A percentile compares a stretch with the other conserved stretches of the same genome.
Conservation (phyloP, 805 yeast genomes). For the Starmerella lactis-condensi region DNA sequence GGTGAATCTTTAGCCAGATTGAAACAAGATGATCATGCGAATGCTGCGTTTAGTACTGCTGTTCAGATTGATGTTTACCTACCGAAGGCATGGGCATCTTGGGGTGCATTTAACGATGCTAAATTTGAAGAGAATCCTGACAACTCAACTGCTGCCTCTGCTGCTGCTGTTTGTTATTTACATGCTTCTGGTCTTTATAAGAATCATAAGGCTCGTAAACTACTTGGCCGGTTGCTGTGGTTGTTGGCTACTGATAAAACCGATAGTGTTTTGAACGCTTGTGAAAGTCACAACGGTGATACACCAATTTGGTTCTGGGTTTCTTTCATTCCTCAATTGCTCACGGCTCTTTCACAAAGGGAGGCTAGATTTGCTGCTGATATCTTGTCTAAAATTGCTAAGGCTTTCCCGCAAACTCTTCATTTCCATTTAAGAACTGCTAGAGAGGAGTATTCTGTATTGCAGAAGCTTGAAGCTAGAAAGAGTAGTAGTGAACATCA, state of each 20-base stretch:
- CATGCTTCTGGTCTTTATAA: conserved; percentile 96
- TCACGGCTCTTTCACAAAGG: conserved; percentile 73
- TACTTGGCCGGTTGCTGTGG: conserved; percentile 84
- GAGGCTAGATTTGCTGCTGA: conserved; percentile 82
- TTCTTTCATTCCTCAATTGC: conserved; percentile 82
- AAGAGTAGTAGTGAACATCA: neutral
- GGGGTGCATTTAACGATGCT: conserved; percentile 92
- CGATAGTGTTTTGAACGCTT: conserved; percentile 68
- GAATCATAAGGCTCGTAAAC: conserved; percentile 72
- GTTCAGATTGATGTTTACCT: conserved; percentile 85
- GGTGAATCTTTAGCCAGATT: conserved; percentile 94
- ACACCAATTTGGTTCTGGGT: conserved; percentile 99
- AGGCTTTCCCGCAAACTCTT: conserved; percentile 90
- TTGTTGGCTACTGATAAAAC: conserved; percentile 77
- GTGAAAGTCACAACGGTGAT: conserved; percentile 83
- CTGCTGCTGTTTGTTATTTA: conserved; percentile 85
- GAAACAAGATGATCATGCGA: conserved; percentile 83
- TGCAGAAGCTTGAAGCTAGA: conserved; percentile 36
- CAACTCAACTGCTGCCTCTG: conserved; percentile 69
- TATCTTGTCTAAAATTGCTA: conserved; percentile 78
- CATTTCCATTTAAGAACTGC: conserved; percentile 93
- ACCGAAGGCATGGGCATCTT: conserved; percentile 98
- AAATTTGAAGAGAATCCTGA: conserved; percentile 67
- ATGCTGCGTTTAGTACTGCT: conserved; percentile 94
- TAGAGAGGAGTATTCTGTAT: conserved; percentile 75